Base-by-base conservation (phyloP, 2,329 filamentous ascomycete species). In the Phialophora tarda region DNA sequence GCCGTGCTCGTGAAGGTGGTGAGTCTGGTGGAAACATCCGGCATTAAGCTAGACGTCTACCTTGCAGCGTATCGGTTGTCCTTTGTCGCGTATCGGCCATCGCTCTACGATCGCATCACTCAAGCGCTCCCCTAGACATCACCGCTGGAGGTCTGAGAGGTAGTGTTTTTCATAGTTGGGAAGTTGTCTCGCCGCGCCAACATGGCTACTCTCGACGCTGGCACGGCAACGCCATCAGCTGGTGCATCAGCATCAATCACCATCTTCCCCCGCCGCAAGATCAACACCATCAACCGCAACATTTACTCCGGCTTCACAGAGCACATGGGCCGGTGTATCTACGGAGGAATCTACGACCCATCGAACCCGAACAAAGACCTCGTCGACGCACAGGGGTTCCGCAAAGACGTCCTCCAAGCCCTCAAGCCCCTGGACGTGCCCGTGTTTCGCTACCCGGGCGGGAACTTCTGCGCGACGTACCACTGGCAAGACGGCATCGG, bases 301-400 rank as follows among this genome's bases (percentile, higher is more conserved):
- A 91, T 91, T 73, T 95, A 94, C 83, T 89, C 90, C 63, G 91
- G 91, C 11, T 95, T 95, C 78, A 92, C 89, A 66, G 91, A 95
- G 90, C 92, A 95, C 78, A 95, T 95, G 91, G 91, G 91, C 73
- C 87, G 91, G 68, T 95, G 91, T 81, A 93, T 95, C 75, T 94
- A 95, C 76, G 91, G 91, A 69, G 91, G 92, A 70, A 90, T 95
- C 75, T 94, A 93, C 78, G 91, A 94, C 72, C 91, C 91, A 0
- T 85, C 84, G 38, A 93, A 88, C 76, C 80, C 87, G 2, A 68
- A 71, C 64, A 65, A 66, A 24, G 59, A 65, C 59, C 83, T 93
- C n/a, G 88, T 90, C 1, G 90, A 93, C 72, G 82, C 86, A 62
- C 82, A 91, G 70, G 91, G 91, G 50, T 94, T 92, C 79, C 88